Evolutionary conservation across 2,329 filamentous ascomycete genomes (phyloP).

Genomic region (Apiospora aurea): DNA sequence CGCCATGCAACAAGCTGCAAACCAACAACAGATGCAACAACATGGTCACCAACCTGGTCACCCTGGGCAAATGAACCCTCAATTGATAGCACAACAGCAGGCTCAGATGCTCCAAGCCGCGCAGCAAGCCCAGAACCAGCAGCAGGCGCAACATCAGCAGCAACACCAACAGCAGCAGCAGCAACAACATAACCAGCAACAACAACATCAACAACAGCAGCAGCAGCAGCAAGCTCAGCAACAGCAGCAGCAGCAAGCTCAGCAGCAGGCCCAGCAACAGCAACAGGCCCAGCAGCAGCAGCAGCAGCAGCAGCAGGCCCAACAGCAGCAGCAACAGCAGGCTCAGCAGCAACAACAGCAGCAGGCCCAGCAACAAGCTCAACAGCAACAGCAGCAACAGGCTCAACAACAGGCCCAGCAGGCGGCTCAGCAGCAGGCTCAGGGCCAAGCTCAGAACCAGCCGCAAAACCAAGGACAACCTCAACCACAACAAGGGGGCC

Average conservation of each 20-base stretch:
- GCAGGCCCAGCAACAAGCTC: slow-evolving; percentile 43
- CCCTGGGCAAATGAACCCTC: slow-evolving; percentile 48
- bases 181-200: slow-evolving; percentile 35
- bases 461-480: slow-evolving; percentile 35
- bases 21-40: slow-evolving; percentile 52
- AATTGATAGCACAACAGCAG: slow-evolving; percentile 48
- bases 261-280: slow-evolving; percentile 30
- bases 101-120: slow-evolving; percentile 38
- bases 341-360: slow-evolving; percentile 15
- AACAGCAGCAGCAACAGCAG: slow-evolving; percentile 35
- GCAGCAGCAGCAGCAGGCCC: slow-evolving; percentile 34
- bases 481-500: slow-evolving; percentile 32
- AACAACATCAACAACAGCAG: slow-evolving; percentile 36
- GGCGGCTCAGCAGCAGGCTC: slow-evolving; percentile 33
- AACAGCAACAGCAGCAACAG: slow-evolving; percentile 34
- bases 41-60: slow-evolving; percentile 44
- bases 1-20: slow-evolving; percentile 45
- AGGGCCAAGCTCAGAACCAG: slow-evolving; percentile 32
- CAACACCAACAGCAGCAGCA: slow-evolving; percentile 41
- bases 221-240: slow-evolving; percentile 36
- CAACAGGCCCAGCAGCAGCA: slow-evolving; percentile 31
- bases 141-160: slow-evolving; percentile 43
- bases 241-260: slow-evolving; percentile 4
- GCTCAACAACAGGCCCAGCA: slow-evolving; percentile 33
- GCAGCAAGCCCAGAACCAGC: slow-evolving; percentile 40